Percentiles rank a stretch among this genome's conserved stretches.
These are phyloP conservation scores for Tylopilus sp. DNA, from an alignment of 768 basidiomycete species.

Conservation along the genomic window DNA sequence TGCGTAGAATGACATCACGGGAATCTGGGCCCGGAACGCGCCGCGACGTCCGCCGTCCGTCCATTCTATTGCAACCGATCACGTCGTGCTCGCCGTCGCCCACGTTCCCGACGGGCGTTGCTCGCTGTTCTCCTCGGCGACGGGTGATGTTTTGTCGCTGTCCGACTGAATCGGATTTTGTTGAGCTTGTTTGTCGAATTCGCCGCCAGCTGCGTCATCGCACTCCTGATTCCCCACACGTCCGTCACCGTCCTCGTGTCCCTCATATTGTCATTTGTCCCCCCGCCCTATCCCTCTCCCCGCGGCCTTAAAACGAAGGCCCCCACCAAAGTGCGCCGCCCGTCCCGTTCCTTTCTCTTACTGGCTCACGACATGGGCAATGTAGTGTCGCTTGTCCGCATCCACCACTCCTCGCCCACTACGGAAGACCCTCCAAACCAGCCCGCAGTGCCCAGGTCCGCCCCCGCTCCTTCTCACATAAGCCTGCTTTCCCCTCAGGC, in stretches of 20 bases:
- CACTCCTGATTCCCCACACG: slow-evolving; percentile 12
- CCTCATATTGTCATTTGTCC: slow-evolving; percentile 22
- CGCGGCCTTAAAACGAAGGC: slow-evolving; percentile 20
- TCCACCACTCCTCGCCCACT: slow-evolving; percentile 23
- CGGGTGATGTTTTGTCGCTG: slow-evolving; percentile 10
- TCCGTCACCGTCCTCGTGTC: slow-evolving; percentile 29
- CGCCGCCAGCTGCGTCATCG: slow-evolving; percentile 21
- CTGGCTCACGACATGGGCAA: slow-evolving; percentile 26
- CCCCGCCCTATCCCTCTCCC: slow-evolving; percentile 23
- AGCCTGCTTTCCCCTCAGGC: slow-evolving; percentile 32
- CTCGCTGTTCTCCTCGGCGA: slow-evolving; percentile 12
- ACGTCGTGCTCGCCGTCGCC: slow-evolving; percentile 18
- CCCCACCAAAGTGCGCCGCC: slow-evolving; percentile 23
- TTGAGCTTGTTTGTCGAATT: slow-evolving; percentile 9
- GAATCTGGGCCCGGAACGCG: slow-evolving; percentile 28
- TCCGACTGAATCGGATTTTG: slow-evolving; percentile 13
- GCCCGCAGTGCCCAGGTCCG: slow-evolving; percentile 11
- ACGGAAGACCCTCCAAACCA: slow-evolving; percentile 12
- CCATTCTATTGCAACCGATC: slow-evolving; percentile 16
- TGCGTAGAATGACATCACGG: slow-evolving; percentile 29
- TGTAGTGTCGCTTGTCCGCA: slow-evolving; percentile 32
- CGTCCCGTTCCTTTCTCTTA: not conserved
- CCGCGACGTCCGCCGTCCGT: slow-evolving; percentile 22
- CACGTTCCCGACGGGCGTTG: slow-evolving; percentile 18
- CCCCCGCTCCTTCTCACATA: slow-evolving; percentile 34